Base-by-base conservation (phyloP, 169 alveolate genomes). In the Blepharisma undulans region DNA sequence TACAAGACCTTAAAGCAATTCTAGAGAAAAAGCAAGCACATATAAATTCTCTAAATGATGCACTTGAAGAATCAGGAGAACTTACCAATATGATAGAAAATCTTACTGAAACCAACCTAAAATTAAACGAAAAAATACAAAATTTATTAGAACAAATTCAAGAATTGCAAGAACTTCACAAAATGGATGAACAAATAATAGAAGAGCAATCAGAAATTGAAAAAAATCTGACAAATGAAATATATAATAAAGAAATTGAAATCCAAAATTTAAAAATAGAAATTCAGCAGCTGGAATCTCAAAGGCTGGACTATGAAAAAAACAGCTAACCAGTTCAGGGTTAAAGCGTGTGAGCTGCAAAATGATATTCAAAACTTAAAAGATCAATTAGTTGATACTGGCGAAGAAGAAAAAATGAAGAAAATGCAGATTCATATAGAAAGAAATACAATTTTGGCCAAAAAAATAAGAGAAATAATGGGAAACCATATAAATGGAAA, bases 131-230 rank as follows among this genome's bases (percentile, higher is more conserved):
- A 72, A 86, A 72, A 72, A 72, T 86, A 0, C n/a, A 66, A 66
- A 85, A 86, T 4, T 22, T 86, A 29, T 18, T 25, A 66, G 91
- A 60, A 14, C 48, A 36, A 33, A n/a, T 86, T 19, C 25, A 27
- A 22, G 91, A 86, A 33, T 72, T 86, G 71, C 84, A 86, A 33
- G 91, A 86, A 86, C 84, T 86, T 32, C 84, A 86, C n/a, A 85
- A 86, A 66, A 86, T 86, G 22, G 91, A 86, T 3, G 91, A 66
- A 30, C 91, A 86, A 33, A 71, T 71, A n/a, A 34, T 36, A 8
- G 84, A 71, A 71, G 91, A 86, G 7, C 84, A 86, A 72, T 84
- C 91, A 61, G 91, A 86, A 27, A 21, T 86, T 30, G 91, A 86
- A 72, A 86, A 86, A 66, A 36, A 22, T 27, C 27, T 86, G 10